These are phyloP conservation scores for Dactylellina haptotyla DNA, from an alignment of 2,329 filamentous ascomycete genomes.

Conservation along the genomic window DNA sequence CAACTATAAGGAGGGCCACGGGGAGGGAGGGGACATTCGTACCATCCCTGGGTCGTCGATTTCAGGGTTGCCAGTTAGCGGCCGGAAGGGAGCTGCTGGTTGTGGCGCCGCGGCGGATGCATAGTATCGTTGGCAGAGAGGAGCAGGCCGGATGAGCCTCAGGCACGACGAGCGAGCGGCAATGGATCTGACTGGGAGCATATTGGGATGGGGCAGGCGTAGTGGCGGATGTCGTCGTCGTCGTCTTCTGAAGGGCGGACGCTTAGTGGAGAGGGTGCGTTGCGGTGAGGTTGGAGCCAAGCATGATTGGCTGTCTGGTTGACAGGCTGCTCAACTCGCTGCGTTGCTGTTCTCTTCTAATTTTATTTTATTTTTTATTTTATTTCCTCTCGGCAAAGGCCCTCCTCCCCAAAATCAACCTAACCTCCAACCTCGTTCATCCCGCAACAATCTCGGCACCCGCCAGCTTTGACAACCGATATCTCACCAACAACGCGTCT, in stretches of 20 bases:
- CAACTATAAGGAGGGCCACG: too few species aligned
- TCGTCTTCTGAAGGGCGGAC: too few species aligned
- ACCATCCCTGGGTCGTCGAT: conserved; percentile 53
- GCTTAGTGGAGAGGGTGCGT: background rate
- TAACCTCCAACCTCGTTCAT: conserved; percentile 52
- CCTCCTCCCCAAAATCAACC: conserved; percentile 45
- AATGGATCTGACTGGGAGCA: conserved; percentile 49
- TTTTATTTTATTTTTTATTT: conserved; percentile 28
- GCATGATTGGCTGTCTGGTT: background rate
- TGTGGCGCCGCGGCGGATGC: conserved; percentile 20
- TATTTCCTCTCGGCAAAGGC: conserved; percentile 46
- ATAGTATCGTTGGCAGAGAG: conserved; percentile 30
- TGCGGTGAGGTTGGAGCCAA: conserved; percentile 17
- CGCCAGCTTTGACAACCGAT: conserved; percentile 47
- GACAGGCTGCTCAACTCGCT: background rate
- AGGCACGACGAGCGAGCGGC: conserved; percentile 30
- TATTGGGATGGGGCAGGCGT: too few species aligned
- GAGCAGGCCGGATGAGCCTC: conserved; percentile 22
- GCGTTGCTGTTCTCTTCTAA: conserved; percentile 15
- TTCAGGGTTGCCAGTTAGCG: conserved; percentile 37
- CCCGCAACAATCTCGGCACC: conserved; percentile 32
- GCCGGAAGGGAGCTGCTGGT: background rate
- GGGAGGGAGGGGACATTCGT: background rate
- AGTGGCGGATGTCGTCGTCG: too few species aligned
- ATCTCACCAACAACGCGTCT: conserved; percentile 55